Percentiles rank a stretch among this genome's conserved stretches.
Conservation (phyloP, 2,329 filamentous ascomycete genomes). For the Fusarium dimerum region DNA sequence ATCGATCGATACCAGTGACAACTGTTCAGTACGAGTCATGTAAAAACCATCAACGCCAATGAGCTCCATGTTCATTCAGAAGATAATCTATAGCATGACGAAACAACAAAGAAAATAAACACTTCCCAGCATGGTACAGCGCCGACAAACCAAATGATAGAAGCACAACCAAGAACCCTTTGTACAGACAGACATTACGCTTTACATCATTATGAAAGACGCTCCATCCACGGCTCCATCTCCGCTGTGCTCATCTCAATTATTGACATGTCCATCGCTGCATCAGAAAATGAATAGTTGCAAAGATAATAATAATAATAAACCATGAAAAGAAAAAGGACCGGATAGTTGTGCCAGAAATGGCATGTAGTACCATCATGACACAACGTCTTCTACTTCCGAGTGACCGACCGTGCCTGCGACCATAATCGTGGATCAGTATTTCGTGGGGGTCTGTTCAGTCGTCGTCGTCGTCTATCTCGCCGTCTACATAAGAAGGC, state of each 20-base stretch:
- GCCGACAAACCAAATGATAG: not conserved
- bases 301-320: too few relatives aligned
- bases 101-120: not conserved
- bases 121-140: not conserved
- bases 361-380: too few relatives aligned
- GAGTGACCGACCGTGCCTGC: not conserved
- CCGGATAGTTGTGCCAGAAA: too few relatives aligned
- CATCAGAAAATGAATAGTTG: too few relatives aligned
- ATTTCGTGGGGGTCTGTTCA: too few relatives aligned
- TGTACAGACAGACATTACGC: not conserved
- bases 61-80: not conserved
- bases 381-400: too few relatives aligned
- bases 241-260: not conserved
- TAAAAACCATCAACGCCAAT: not conserved
- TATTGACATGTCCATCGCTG: too few relatives aligned
- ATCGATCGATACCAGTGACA: too few relatives aligned
- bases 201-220: not conserved
- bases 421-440: conserved; percentile 6
- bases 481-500: conserved; percentile 71
- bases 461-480: not conserved
- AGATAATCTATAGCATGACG: not conserved
- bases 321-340: too few relatives aligned
- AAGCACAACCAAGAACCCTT: not conserved
- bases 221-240: not conserved
- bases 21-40: too few relatives aligned